Base-by-base conservation (phyloP, 225 moss, liverwort and hornwort genomes). In the Polytrichum formosum region DNA sequence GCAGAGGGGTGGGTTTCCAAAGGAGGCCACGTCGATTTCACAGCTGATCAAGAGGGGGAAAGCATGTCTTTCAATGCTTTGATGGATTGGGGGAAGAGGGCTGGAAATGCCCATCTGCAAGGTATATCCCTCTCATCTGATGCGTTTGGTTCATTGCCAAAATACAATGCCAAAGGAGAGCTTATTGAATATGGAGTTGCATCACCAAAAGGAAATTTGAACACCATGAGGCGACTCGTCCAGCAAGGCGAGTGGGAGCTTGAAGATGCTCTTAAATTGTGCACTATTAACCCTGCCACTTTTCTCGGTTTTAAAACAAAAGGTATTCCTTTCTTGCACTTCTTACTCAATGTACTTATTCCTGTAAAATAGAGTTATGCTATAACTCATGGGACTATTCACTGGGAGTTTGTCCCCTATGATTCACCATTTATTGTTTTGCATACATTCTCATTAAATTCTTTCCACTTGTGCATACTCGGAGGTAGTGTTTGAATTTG, bases 91-190 rank as follows among this genome's bases (percentile, higher is more conserved):
- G 68, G 77, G 20, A 77, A 79, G 65, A 81, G 74, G 6, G 5
- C 76, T 53, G 89, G 86, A 26, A 84, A 80, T 8, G 71, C 73
- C 66, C 56, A 78, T 16, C 67, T 93, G 2, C 83, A 72, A 8
- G 25, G 79, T 4, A 73, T 93, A 26, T 91, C 93, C 33, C 76
- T 96, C 59, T 96, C 96, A 22, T 91, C 96, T 5, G 96, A 96
- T 80, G 96, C 91, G 1, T 96, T 93, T 72, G 96, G 96, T 23
- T 96, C 96, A n/a, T 79, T 96, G 68, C 96, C 96, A 1, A 68
- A 56, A 23, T 96, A 83, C 46, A 83, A 93, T 46, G 67, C 80
- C 25, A 16, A 79, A 29, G 96, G 93, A 18, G 78, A 80, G 72
- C 89, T 96, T 30, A 83, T 91, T 33, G 82, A 80, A 7, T 96